These are phyloP conservation scores for Haplosporangium gracile DNA, from an alignment of 192 early-diverging fungal genomes.

Conservation along the genomic window DNA sequence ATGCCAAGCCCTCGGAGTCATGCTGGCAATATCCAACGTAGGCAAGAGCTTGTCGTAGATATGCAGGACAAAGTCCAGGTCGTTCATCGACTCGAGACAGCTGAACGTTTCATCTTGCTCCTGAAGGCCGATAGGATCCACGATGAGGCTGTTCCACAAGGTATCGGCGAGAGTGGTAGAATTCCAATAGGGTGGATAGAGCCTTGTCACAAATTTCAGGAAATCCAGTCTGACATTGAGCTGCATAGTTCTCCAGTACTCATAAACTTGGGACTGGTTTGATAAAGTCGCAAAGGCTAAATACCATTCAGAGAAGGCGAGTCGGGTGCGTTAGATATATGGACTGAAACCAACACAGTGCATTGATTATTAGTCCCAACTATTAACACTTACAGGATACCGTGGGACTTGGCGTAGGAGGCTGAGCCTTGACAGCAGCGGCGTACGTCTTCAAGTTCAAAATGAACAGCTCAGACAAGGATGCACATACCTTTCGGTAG, in stretches of 20 bases:
- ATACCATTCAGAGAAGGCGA: neutral
- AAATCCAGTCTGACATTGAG: conserved; percentile 51
- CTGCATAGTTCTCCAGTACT: conserved; percentile 33
- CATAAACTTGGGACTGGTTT: conserved; percentile 14
- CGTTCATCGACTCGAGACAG: conserved; percentile 53
- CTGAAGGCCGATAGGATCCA: conserved; percentile 54
- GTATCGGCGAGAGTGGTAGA: conserved; percentile 56
- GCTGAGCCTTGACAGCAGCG: conserved; percentile 20
- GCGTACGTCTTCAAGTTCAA: conserved; percentile 34
- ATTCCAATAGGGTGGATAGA: conserved; percentile 49
- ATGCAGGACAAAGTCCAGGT: conserved; percentile 54
- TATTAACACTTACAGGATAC: conserved; percentile 22
- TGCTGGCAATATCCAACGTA: conserved; percentile 46
- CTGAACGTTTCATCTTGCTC: conserved; percentile 61
- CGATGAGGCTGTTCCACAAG: conserved; percentile 59
- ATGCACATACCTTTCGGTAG: conserved; percentile 28
- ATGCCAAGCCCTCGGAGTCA: conserved; percentile 54
- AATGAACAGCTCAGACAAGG: conserved; percentile 32
- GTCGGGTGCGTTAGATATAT: neutral
- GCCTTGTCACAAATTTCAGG: conserved; percentile 46
- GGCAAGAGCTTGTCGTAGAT: conserved; percentile 54
- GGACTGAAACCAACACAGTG: neutral
- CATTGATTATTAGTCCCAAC: neutral
- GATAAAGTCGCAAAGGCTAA: conserved; percentile 32
- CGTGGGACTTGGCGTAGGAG: conserved; percentile 39